phyloP scores from a whole-genome alignment of 1,284 basidiomycete species.

The Apiotrichum sp. region DNA sequence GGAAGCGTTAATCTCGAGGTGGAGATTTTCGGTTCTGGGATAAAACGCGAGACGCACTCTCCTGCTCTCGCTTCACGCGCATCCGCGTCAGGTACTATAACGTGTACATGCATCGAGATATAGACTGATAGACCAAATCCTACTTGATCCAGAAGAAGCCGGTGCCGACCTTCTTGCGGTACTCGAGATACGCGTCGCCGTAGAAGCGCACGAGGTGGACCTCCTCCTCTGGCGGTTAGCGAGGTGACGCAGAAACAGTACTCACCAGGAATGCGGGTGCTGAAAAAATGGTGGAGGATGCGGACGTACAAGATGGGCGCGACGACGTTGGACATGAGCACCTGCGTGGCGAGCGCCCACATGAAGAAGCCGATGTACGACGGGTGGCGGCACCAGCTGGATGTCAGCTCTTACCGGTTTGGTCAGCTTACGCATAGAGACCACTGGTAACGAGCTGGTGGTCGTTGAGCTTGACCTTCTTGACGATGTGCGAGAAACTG shows the following conservation, averaged over 20 bases:
- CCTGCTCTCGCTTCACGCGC: background rate
- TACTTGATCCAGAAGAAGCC: constrained; percentile 55
- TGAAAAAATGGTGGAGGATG: constrained; percentile 82
- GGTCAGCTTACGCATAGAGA: constrained; percentile 63
- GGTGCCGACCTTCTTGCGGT: constrained; percentile 63
- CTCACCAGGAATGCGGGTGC: constrained; percentile 68
- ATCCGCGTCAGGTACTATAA: background rate
- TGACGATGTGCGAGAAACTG: constrained; percentile 88
- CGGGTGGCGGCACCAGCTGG: constrained; percentile 84
- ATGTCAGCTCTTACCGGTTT: too few relatives aligned
- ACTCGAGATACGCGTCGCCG: constrained; percentile 67
- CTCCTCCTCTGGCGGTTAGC: constrained; percentile 61
- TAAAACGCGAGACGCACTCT: too few relatives aligned
- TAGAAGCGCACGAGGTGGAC: constrained; percentile 68
- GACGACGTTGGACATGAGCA: constrained; percentile 83
- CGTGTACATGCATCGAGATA: constrained; percentile 5
- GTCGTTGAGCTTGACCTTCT: constrained; percentile 58
- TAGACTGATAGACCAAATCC: background rate
- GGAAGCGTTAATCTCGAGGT: constrained; percentile 7
- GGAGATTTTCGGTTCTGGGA: too few relatives aligned
- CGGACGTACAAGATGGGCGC: constrained; percentile 49
- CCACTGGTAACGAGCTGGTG: constrained; percentile 81
- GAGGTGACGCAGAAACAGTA: constrained; percentile 7
- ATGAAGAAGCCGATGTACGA: constrained; percentile 98
- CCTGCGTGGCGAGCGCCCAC: constrained; percentile 91